Percentiles rank a stretch among this genome's conserved stretches.
Conservation (phyloP, 2,329 filamentous ascomycete species). For the Fusarium illudens region DNA sequence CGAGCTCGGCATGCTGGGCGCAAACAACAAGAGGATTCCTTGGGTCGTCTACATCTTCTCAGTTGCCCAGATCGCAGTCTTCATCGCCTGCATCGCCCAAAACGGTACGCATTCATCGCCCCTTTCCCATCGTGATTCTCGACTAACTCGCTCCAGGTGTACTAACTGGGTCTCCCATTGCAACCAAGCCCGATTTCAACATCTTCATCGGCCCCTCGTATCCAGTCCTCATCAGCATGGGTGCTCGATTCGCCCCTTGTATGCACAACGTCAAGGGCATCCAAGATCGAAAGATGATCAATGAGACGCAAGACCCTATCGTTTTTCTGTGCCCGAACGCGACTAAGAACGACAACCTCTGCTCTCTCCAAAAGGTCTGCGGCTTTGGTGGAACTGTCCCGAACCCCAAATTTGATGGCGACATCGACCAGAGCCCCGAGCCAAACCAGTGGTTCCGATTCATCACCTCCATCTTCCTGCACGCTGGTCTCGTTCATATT, state of each 20-base stretch:
- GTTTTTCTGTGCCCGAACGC: conserved; percentile 84
- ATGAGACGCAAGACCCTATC: conserved; percentile 40
- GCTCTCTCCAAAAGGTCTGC: conserved; percentile 81
- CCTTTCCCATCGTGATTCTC: background rate
- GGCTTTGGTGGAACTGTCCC: conserved; percentile 77
- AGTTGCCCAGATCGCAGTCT: conserved; percentile 79
- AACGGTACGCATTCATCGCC: conserved; percentile 68
- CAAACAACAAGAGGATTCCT: conserved; percentile 67
- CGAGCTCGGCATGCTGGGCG: conserved; percentile 67
- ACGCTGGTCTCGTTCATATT: conserved; percentile 93
- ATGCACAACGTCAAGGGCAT: conserved; percentile 85
- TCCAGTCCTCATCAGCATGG: conserved; percentile 95
- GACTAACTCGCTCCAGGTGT: conserved; percentile 60
- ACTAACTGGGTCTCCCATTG: conserved; percentile 79
- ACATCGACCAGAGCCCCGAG: conserved; percentile 60
- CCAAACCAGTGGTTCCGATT: conserved; percentile 98
- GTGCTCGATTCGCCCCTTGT: conserved; percentile 88
- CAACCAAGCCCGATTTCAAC: conserved; percentile 87
- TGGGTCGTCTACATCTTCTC: conserved; percentile 87
- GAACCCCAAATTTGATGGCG: conserved; percentile 68
- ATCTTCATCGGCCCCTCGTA: conserved; percentile 96
- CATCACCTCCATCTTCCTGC: conserved; percentile 93
- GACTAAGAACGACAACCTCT: conserved; percentile 68
- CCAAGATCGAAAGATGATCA: conserved; percentile 56
- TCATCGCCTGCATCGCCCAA: conserved; percentile 86